Evolutionary conservation across 2,329 filamentous ascomycete genomes (phyloP).

Genomic region (Alternaria sp.): DNA sequence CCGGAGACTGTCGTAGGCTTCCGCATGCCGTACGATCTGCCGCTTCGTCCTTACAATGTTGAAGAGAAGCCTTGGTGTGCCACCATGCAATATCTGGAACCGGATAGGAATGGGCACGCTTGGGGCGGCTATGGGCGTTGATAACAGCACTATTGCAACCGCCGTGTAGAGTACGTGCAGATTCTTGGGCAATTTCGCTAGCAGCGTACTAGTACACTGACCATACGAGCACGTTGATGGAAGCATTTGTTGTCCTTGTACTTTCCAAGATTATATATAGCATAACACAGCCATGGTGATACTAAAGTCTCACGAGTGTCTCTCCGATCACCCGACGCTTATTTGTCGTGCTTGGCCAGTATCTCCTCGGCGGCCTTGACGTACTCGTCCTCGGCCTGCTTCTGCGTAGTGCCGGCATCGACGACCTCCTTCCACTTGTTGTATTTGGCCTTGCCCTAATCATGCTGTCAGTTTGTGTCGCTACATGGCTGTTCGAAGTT

Average conservation of each 20-base stretch:
- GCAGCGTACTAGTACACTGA: not conserved
- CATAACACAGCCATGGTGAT: slow-evolving; percentile 36
- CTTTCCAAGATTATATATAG: not conserved
- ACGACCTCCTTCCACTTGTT: slow-evolving; percentile 77
- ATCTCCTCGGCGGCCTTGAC: slow-evolving; percentile 75
- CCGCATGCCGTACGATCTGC: slow-evolving; percentile 84
- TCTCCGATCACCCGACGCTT: slow-evolving; percentile 29
- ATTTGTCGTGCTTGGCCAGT: slow-evolving; percentile 73
- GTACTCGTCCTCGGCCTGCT: slow-evolving; percentile 80
- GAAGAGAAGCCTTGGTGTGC: slow-evolving; percentile 82
- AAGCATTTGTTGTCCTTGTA: not conserved
- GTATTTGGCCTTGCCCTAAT: slow-evolving; percentile 81
- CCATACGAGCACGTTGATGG: not conserved
- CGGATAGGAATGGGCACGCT: slow-evolving; percentile 65
- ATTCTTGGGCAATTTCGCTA: not conserved
- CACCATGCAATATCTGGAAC: slow-evolving; percentile 65
- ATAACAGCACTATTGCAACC: not conserved
- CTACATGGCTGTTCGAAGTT: not conserved
- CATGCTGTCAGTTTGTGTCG: slow-evolving; percentile 7
- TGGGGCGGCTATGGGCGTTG: slow-evolving; percentile 46
- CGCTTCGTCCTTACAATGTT: slow-evolving; percentile 70
- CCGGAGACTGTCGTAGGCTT: slow-evolving; percentile 66
- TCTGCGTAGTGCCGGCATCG: slow-evolving; percentile 68
- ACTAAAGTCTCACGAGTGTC: slow-evolving; percentile 15
- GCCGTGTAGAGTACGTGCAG: not conserved